Base-by-base conservation (phyloP, 2,329 filamentous ascomycete genomes). In the Eutypella sp. region DNA sequence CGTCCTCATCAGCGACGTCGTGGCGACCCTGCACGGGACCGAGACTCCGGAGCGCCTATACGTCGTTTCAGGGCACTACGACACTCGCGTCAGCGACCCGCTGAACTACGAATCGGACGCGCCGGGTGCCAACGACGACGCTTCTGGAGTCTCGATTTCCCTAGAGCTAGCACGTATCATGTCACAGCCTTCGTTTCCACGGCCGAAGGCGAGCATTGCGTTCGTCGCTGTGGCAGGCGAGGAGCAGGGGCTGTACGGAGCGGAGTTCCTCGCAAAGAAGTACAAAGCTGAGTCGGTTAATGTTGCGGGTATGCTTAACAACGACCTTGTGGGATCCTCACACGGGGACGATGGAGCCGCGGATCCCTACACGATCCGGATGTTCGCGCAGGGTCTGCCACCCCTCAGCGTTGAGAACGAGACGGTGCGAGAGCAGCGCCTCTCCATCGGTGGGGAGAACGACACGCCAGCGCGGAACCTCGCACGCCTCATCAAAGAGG, bases 71-170 rank as follows among this genome's bases (percentile, higher is more conserved):
- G 77, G 76, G 0, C 75, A 81, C 53, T 79, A 80, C 57, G 78
- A 81, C 52, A 73, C 67, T 43, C 67, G 78, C 11, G 67, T 72
- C 2, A 70, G 72, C 1, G 68, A 81, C 49, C 57, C 74, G 0
- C 59, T 74, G 42, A 70, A 81, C 57, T 79, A 73, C 50, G 68
- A 67, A 13, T 65, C 65, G 27, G 74, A 80, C 51, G 71, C 75
- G 2, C 78, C 78, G 0, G 78, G 78, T 2, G 77, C 78, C 0
- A 76, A 81, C 48, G 78, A 81, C 54, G 76, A 82, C 55, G 78
- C 74, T 1, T 75, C 70, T 5, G 76, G 76, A 2, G 74, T 78
- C 11, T 73, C 76, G 2, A 63, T 81, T 19, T 70, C 73, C 0
- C 69, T 81, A 55, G 78, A 82, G 59, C 66, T 81, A 34, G 75